Evolutionary conservation across 2,329 filamentous ascomycete genomes (phyloP).

Genomic region (Cercospora canescens): DNA sequence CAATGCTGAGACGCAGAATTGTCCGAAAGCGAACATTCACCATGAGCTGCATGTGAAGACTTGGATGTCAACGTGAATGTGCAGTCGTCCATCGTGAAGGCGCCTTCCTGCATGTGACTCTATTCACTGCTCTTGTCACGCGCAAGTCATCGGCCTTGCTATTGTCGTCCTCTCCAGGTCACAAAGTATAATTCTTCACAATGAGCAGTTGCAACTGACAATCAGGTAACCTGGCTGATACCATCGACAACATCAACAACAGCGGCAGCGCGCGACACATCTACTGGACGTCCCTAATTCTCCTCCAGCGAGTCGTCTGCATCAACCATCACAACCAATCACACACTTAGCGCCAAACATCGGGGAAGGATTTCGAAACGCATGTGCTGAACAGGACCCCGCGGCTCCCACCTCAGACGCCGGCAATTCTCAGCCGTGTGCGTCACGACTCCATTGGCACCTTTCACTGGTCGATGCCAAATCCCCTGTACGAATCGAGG

Average conservation of each 20-base stretch:
- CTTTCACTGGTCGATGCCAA: neutral
- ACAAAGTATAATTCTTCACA: neutral
- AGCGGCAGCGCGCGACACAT: neutral
- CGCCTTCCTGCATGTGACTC: too few relatives aligned
- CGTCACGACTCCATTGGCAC: neutral
- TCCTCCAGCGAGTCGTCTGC: neutral
- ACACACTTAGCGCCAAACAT: neutral
- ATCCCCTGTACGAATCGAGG: neutral
- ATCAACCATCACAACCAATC: neutral
- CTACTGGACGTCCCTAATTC: neutral
- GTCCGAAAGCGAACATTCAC: too few relatives aligned
- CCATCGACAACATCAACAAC: neutral
- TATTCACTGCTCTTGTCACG: too few relatives aligned
- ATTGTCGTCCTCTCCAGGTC: too few relatives aligned
- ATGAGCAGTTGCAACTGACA: neutral
- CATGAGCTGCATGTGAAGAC: too few relatives aligned
- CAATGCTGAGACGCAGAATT: too few relatives aligned
- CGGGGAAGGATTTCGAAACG: neutral
- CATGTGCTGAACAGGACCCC: neutral
- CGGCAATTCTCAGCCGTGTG: constrained; percentile 3
- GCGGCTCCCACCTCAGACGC: neutral
- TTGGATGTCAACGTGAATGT: too few relatives aligned
- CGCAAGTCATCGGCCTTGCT: neutral
- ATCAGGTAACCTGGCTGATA: neutral
- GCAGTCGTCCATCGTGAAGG: too few relatives aligned